Percentiles rank a stretch among this genome's conserved stretches.
These are phyloP conservation scores for Fusarium decemcellulare DNA, from an alignment of 2,329 filamentous ascomycete species.

Conservation along the genomic window DNA sequence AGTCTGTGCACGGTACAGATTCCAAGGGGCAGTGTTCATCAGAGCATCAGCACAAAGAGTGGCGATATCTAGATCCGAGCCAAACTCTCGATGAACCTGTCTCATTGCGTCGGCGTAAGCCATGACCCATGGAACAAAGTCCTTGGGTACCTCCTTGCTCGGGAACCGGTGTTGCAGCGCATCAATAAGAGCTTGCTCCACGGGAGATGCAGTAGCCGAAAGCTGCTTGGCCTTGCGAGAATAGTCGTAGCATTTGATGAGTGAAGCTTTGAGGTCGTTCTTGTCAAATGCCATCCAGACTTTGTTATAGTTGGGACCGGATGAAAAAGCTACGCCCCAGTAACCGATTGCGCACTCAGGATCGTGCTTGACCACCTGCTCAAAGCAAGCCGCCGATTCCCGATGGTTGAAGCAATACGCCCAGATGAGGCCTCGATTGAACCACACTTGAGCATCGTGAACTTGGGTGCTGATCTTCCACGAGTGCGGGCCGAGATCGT, in stretches of 20 bases:
- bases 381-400: constrained; percentile 75
- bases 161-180: not conserved
- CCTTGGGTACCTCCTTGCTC: not conserved
- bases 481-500: not conserved
- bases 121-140: not conserved
- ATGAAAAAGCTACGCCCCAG: constrained; percentile 78
- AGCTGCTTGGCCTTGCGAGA: not conserved
- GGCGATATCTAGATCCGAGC: constrained; percentile 56
- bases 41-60: constrained; percentile 58
- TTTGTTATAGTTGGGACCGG: constrained; percentile 84
- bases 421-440: constrained; percentile 80
- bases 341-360: constrained; percentile 71
- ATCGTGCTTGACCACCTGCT: constrained; percentile 68
- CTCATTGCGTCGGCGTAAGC: constrained; percentile 56
- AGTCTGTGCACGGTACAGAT: constrained; percentile 58
- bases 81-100: constrained; percentile 50
- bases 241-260: not conserved
- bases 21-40: constrained; percentile 65
- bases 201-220: not conserved
- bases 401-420: constrained; percentile 82
- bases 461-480: not conserved
- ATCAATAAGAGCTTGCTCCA: not conserved
- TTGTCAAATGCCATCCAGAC: constrained; percentile 81
- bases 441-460: constrained; percentile 69
- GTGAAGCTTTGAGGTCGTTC: constrained; percentile 57